Base-by-base conservation (phyloP, 2,329 filamentous ascomycete species). In the Raffaelea deltoideospora region DNA sequence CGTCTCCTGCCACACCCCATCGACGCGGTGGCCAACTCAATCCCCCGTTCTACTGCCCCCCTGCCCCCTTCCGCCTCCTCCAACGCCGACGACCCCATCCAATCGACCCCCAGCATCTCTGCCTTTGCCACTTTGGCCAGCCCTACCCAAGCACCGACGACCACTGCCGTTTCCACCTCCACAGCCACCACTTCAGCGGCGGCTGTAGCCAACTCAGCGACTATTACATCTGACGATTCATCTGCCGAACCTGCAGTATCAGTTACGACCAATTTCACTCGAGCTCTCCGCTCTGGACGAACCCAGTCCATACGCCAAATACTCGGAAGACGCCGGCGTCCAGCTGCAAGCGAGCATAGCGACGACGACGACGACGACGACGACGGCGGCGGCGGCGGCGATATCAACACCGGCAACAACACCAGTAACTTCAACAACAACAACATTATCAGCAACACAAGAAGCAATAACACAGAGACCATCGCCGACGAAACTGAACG, bases 251-350 rank as follows among this genome's bases (percentile, higher is more conserved):
- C 28, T 8, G 15, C 28, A 17, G 5, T 11, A 18, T n/a, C 28
- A 15, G 18, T 26, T 8, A 7, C 26, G 13, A 11, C 27, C 22
- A 10, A 17, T 14, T n/a, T 18, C 23, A 20, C 33, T 19, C 23
- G n/a, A 15, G 11, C 4, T 26, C 34, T 10, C 21, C 22, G 10
- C n/a, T 17, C 19, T 3, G 14, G 15, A 20, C 32, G 14, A 13
- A n/a, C 32, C 26, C 26, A 19, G n/a, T 33, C 36, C 6, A 38
- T 42, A 27, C 47, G 46, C 38, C 61, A 60, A 52, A 54, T 70
- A 44, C 58, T 75, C 47, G 69, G 72, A 53, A 63, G 71, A 53
- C 67, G 72, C 52, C 65, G 60, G 52, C 67, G 69, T 53, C 57
- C 56, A 40, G 53, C 54, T 45, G 54, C 58, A n/a, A 28, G 26